These are phyloP conservation scores for Striga asiatica DNA, from an alignment of 257 asterid species.

Conservation along the genomic window DNA sequence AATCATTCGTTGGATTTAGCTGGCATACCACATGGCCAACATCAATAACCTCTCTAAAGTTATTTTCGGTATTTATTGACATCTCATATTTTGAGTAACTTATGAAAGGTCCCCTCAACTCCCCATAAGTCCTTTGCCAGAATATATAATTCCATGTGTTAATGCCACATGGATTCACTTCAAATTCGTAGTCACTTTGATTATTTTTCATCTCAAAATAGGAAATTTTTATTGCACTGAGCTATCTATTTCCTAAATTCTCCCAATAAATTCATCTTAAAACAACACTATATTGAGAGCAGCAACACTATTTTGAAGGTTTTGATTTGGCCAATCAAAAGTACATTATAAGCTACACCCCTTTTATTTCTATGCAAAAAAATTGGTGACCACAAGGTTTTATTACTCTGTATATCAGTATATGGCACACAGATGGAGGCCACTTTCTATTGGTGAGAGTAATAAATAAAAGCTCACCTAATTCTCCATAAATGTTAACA, in stretches of 20 bases:
- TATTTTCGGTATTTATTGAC: neutral
- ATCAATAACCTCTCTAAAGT: conserved; percentile 5
- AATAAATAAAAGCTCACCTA: too few relatives aligned
- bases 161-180: neutral
- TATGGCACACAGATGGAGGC: neutral
- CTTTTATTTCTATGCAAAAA: neutral
- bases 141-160: too few relatives aligned
- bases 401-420: neutral
- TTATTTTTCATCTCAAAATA: too few relatives aligned
- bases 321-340: too few relatives aligned
- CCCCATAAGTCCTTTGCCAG: neutral
- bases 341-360: neutral
- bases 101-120: neutral
- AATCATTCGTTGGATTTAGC: neutral
- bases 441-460: too few relatives aligned
- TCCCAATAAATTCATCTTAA: too few relatives aligned
- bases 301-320: too few relatives aligned
- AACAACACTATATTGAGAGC: too few relatives aligned
- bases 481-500: too few relatives aligned
- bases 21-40: conserved; percentile 10
- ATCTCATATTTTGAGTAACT: neutral
- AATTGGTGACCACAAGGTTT: conserved; percentile 7
- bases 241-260: too few relatives aligned
- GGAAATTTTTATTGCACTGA: too few relatives aligned
- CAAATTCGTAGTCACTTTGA: neutral